These are phyloP conservation scores for Yamadazyma sp. DNA, from an alignment of 805 yeast genomes.

Conservation along the genomic window DNA sequence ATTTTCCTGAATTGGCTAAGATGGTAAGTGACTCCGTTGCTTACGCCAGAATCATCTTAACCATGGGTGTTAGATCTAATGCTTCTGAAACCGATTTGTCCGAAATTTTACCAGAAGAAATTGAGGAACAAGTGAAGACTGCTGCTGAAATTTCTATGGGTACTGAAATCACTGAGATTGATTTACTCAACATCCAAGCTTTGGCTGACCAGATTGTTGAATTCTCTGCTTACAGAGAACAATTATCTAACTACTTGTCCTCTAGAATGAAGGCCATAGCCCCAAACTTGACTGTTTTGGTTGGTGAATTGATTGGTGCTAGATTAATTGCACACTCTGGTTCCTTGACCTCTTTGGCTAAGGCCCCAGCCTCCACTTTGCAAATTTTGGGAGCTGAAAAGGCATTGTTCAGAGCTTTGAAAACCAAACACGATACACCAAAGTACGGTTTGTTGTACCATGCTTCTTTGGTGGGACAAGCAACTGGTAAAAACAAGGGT, in stretches of 20 bases:
- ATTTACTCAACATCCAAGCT: constrained; percentile 81
- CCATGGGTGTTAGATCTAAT: constrained; percentile 92
- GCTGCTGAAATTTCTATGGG: constrained; percentile 99
- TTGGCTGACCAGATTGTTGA: constrained; percentile 96
- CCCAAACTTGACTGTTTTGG: constrained; percentile 91
- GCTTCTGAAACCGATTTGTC: constrained; percentile 84
- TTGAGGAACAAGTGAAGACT: constrained; percentile 66
- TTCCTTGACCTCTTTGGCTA: constrained; percentile 88
- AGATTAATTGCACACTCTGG: constrained; percentile 98
- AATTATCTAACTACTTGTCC: constrained; percentile 83
- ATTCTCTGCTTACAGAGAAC: constrained; percentile 95
- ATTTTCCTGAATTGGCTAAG: constrained; percentile 98
- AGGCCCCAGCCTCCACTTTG: constrained; percentile 97
- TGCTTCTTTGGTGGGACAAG: constrained; percentile 96
- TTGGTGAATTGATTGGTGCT: constrained; percentile 98
- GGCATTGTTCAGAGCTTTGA: constrained; percentile 97
- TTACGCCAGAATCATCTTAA: constrained; percentile 87
- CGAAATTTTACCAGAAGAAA: constrained; percentile 47
- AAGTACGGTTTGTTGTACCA: constrained; percentile 97
- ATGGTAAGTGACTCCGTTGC: constrained; percentile 95
- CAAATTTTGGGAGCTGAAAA: constrained; percentile 99
- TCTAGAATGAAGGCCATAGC: constrained; percentile 99
- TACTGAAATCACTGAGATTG: constrained; percentile 93
- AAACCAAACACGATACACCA: constrained; percentile 98
- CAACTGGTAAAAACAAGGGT: constrained; percentile 97